These are phyloP conservation scores for Thermomucor indicae-seudaticae DNA, from an alignment of 371 early-diverging fungal genomes.

Conservation along the genomic window DNA sequence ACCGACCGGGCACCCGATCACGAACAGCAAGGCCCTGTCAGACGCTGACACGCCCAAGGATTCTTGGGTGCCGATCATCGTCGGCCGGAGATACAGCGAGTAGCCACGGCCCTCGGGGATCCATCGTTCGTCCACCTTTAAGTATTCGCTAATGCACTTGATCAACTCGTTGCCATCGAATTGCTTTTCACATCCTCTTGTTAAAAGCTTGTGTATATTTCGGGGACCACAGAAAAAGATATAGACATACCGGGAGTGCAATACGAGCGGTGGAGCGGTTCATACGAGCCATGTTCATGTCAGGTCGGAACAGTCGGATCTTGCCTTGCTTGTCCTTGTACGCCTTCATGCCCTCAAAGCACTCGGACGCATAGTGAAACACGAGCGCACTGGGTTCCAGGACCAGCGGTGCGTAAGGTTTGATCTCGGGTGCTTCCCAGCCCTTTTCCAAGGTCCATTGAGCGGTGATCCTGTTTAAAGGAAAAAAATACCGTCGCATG, in stretches of 20 bases:
- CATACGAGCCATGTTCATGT: conserved; percentile 90
- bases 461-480: conserved; percentile 46
- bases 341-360: conserved; percentile 95
- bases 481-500: background rate
- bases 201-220: no score
- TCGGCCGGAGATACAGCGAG: conserved; percentile 93
- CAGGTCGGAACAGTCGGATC: conserved; percentile 84
- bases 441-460: conserved; percentile 80
- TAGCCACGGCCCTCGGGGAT: conserved; percentile 90
- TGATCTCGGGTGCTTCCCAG: conserved; percentile 73
- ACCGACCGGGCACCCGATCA: conserved; percentile 94
- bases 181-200: no score
- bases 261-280: conserved; percentile 70
- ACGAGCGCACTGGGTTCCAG: conserved; percentile 87
- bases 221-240: no score
- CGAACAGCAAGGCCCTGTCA: conserved; percentile 77
- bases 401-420: conserved; percentile 75
- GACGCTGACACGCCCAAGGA: conserved; percentile 71
- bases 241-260: conserved; percentile 72
- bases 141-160: conserved; percentile 80
- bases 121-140: conserved; percentile 82
- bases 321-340: conserved; percentile 83
- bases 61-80: conserved; percentile 92
- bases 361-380: conserved; percentile 92
- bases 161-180: conserved; percentile 83